Percentiles rank a stretch among this genome's conserved stretches.
Conservation (phyloP, 2,329 filamentous ascomycete genomes). For the Alternaria gaisen region DNA sequence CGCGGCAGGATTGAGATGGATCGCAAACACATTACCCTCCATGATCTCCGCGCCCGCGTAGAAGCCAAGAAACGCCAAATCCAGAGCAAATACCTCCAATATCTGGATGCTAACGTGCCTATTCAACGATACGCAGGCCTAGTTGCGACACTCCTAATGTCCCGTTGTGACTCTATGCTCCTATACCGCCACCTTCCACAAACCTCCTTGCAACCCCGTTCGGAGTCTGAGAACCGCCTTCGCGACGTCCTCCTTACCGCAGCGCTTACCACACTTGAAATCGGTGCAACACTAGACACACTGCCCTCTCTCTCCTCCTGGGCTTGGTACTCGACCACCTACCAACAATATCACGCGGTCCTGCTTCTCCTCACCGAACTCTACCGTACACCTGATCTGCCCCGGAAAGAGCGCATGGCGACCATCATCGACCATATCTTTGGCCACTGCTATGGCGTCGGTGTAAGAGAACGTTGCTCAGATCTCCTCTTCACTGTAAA, state of each 20-base stretch:
- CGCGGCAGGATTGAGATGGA: conserved; percentile 51
- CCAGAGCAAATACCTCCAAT: conserved; percentile 45
- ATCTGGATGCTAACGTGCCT: conserved; percentile 44
- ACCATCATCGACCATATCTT: conserved; percentile 53
- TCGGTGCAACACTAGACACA: conserved; percentile 51
- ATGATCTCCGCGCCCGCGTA: conserved; percentile 47
- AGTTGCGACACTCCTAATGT: conserved; percentile 49
- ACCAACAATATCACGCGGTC: conserved; percentile 51
- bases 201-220: conserved; percentile 44
- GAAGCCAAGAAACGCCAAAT: conserved; percentile 48
- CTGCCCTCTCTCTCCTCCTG: conserved; percentile 46
- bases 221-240: conserved; percentile 48
- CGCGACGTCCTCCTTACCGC: conserved; percentile 50
- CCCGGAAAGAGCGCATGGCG: conserved; percentile 48
- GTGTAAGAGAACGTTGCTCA: conserved; percentile 45
- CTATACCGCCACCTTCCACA: conserved; percentile 51
- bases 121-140: conserved; percentile 51
- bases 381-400: conserved; percentile 48
- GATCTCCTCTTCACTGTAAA: conserved; percentile 50
- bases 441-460: conserved; percentile 51
- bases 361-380: conserved; percentile 50
- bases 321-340: conserved; percentile 51
- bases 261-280: conserved; percentile 49
- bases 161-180: conserved; percentile 52
- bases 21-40: conserved; percentile 48